Base-by-base conservation (phyloP, 2,329 filamentous ascomycete species). In the Rhytidhysteron rufulum region DNA sequence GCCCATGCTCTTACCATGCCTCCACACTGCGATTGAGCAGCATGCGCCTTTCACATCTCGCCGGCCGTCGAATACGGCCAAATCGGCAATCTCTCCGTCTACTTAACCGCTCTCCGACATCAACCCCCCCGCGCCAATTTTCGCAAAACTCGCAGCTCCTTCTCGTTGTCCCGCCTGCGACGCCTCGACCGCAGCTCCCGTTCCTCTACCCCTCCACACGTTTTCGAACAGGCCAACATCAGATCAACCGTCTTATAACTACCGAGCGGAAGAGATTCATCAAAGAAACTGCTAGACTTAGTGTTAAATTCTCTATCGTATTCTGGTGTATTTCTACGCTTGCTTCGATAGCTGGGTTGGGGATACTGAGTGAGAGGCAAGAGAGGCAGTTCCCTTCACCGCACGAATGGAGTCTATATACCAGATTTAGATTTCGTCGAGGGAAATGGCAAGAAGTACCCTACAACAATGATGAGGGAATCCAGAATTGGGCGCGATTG, bases 381-480 rank as follows among this genome's bases (percentile, higher is more conserved):
- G 89, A 96, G 67, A 77, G 83, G 34, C 72, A 78, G 38, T 87
- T 83, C 60, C 89, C 89, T 0, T 90, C 88, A 1, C 90, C 91
- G 1, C 77, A 79, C 19, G 90, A 95, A 61, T 96, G 90, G 88
- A 71, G 71, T 0, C 85, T 82, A 63, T 67, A 80, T 48, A 87
- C 85, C 33, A 75, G 88, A 18, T 79, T 85, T 66, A 72, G 75
- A 29, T 74, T 86, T 46, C 78, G 88, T 30, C 76, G 78, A 37
- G 85, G 58, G 7, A 62, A 57, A 33, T 65, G 62, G 62, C 62
- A 55, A 57, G 55, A 63, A 47, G 54, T 65, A n/a, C 55, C 85
- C 4, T 73, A 75, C 52, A 77, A 76, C 40, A 73, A 77, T 37
- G 76, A 79, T 46, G 73, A 75, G 11, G 74, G 78, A 9, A 70